Conservation (phyloP, 352 stramenopile genomes). For the Globisporangium paddicum region DNA sequence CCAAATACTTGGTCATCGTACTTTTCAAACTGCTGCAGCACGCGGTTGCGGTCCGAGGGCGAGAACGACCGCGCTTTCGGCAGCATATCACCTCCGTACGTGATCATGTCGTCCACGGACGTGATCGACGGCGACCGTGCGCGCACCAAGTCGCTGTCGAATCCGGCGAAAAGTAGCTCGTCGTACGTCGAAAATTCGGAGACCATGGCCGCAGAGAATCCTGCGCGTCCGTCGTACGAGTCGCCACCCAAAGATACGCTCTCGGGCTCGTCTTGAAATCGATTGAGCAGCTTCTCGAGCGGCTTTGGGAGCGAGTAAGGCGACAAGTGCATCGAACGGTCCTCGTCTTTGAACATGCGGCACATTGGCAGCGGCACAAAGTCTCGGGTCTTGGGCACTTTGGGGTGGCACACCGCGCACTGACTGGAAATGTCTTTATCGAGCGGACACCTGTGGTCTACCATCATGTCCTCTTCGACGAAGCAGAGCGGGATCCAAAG, state of each 20-base stretch:
- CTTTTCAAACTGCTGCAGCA: conserved; percentile 49
- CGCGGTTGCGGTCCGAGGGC: conserved; percentile 34
- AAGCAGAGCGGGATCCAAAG: conserved; percentile 84
- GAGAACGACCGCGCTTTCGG: conserved; percentile 48
- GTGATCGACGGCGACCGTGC: conserved; percentile 52
- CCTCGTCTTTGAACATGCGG: conserved; percentile 55
- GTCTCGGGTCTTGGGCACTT: conserved; percentile 30
- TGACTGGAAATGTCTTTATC: conserved; percentile 62
- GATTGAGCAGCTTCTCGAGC: conserved; percentile 50
- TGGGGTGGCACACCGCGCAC: conserved; percentile 60
- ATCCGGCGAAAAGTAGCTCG: conserved; percentile 46
- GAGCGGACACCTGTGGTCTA: conserved; percentile 58
- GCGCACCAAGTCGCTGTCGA: conserved; percentile 63
- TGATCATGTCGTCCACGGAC: conserved; percentile 41
- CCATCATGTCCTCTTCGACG: conserved; percentile 77
- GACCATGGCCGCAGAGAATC: conserved; percentile 22
- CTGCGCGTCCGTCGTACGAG: conserved; percentile 19
- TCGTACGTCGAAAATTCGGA: conserved; percentile 43
- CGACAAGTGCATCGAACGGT: conserved; percentile 20
- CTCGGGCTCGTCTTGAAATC: conserved; percentile 24
- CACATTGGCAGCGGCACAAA: conserved; percentile 78
- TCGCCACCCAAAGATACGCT: conserved; percentile 4
- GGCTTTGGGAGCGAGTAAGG: conserved; percentile 51
- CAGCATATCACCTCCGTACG: conserved; percentile 30
- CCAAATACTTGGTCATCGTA: conserved; percentile 77